Conservation (phyloP, 2,329 filamentous ascomycete species). For the Tolypocladium pustulatum region DNA sequence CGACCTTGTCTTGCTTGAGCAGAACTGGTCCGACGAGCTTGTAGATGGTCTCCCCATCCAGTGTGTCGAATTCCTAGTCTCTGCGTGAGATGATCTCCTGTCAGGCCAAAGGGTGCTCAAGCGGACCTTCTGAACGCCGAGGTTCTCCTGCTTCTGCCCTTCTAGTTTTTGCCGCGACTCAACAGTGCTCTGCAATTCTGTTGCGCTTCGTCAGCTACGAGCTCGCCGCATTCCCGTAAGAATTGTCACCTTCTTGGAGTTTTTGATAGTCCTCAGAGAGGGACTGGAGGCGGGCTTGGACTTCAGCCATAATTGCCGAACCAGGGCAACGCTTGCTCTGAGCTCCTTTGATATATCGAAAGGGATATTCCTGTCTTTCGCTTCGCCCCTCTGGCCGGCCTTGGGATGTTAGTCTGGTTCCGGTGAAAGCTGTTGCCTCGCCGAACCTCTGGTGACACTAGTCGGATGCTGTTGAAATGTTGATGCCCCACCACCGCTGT, state of each 20-base stretch:
- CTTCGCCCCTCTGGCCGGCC: neutral
- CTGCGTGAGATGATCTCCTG: neutral
- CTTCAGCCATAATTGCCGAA: constrained; percentile 48
- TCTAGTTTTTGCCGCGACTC: constrained; percentile 83
- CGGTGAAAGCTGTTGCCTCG: neutral
- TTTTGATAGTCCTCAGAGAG: constrained; percentile 83
- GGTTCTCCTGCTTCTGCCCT: constrained; percentile 88
- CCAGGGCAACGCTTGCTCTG: neutral
- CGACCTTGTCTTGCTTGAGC: constrained; percentile 85
- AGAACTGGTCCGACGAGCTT: constrained; percentile 90
- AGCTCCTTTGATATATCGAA: neutral
- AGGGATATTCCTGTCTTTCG: neutral
- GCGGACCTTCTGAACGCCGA: constrained; percentile 67
- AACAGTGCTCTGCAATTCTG: constrained; percentile 71
- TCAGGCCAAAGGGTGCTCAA: neutral
- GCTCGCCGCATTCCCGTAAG: neutral
- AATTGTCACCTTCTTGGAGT: constrained; percentile 61
- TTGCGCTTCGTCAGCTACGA: neutral
- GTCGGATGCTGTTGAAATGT: neutral
- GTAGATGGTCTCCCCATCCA: constrained; percentile 85
- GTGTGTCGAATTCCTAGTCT: constrained; percentile 64
- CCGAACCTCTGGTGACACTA: neutral
- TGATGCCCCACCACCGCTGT: neutral
- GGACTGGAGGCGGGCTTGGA: constrained; percentile 67
- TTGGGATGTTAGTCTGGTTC: neutral